A percentile compares a stretch with the other conserved stretches of the same genome.
Conservation (phyloP, 345 rosid genomes). For the Aquilaria malaccensis region DNA sequence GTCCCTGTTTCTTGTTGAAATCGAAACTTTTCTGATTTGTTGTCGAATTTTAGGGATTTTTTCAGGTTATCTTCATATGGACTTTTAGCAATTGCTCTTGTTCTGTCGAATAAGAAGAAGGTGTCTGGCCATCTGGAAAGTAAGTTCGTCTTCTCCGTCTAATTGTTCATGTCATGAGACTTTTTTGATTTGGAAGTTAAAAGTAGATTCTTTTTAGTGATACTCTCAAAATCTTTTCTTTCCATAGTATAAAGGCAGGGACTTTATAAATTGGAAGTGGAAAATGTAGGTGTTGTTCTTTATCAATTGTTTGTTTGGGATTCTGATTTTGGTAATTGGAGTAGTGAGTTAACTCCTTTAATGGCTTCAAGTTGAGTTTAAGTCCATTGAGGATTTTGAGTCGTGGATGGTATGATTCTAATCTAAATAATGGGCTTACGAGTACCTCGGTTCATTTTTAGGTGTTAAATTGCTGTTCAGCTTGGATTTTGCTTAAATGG, state of each 20-base stretch:
- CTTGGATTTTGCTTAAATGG: constrained; percentile 43
- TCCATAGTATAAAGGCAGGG: too few relatives aligned
- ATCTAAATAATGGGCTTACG: background rate
- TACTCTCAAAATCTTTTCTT: too few relatives aligned
- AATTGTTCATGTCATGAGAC: background rate
- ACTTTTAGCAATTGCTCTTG: background rate
- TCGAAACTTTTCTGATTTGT: too few relatives aligned
- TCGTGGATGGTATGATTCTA: background rate
- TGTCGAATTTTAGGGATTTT: background rate
- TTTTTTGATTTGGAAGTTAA: background rate
- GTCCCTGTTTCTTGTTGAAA: too few relatives aligned
- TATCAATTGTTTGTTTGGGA: background rate
- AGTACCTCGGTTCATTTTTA: background rate
- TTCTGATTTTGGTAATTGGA: constrained; percentile 1
- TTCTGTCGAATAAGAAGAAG: too few relatives aligned
- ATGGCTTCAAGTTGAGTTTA: background rate
- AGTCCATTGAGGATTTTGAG: constrained; percentile 3
- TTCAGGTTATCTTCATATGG: background rate
- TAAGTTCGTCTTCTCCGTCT: too few relatives aligned
- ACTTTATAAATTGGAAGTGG: too few relatives aligned
- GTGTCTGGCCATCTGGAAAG: too few relatives aligned
- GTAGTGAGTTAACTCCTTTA: background rate
- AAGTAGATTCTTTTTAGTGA: too few relatives aligned
- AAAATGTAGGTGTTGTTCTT: too few relatives aligned
- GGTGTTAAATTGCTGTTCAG: constrained; percentile 7